Percentiles rank a stretch among this genome's conserved stretches.
Conservation (phyloP, 2,329 filamentous ascomycete species). For the Exophiala alcalophila region DNA sequence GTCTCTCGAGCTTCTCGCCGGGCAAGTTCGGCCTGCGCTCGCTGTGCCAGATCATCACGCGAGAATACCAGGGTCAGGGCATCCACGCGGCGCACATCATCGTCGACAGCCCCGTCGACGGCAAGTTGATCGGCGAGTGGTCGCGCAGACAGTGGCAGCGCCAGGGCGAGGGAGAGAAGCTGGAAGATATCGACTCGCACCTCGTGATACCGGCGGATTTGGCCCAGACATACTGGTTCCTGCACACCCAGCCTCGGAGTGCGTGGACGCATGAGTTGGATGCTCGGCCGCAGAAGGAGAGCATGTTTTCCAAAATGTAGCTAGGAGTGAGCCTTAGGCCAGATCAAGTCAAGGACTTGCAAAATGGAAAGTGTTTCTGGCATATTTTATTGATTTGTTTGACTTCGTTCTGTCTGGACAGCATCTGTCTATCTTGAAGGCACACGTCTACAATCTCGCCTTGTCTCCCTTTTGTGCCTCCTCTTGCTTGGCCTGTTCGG, state of each 20-base stretch:
- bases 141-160: conserved; percentile 22
- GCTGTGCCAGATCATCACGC: conserved; percentile 50
- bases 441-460: conserved; percentile 2
- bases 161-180: conserved; percentile 13
- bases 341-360: too few species aligned
- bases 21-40: conserved; percentile 49
- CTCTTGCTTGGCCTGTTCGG: conserved; percentile 18
- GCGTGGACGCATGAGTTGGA: conserved; percentile 56
- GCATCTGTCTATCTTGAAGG: too few species aligned
- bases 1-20: conserved; percentile 25
- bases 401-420: too few species aligned
- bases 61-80: conserved; percentile 55
- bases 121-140: conserved; percentile 35
- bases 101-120: conserved; percentile 52
- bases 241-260: conserved; percentile 53
- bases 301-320: conserved; percentile 26
- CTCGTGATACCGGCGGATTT: conserved; percentile 40
- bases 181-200: conserved; percentile 20
- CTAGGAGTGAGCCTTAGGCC: too few species aligned
- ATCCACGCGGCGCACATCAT: conserved; percentile 57
- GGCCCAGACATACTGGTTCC: conserved; percentile 55
- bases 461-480: background rate
- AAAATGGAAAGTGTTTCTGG: too few species aligned
- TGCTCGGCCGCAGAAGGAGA: conserved; percentile 37
- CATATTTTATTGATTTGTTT: too few species aligned